A percentile compares a stretch with the other conserved stretches of the same genome.
These are phyloP conservation scores for Begonia masoniana DNA, from an alignment of 306 rosid genomes.

Conservation along the genomic window DNA sequence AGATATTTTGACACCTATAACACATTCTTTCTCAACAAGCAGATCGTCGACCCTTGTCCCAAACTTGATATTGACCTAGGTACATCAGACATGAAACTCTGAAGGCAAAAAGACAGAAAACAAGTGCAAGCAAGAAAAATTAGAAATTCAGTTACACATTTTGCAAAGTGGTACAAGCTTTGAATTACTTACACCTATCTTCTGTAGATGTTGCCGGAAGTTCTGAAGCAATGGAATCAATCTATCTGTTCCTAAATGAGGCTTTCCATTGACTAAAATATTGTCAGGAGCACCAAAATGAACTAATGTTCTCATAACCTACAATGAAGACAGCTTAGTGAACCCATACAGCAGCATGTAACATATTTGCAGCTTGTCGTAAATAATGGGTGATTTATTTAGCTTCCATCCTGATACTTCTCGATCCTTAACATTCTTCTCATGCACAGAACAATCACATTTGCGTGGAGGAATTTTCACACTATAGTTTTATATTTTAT, in stretches of 20 bases:
- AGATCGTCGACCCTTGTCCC: slow-evolving; percentile 90
- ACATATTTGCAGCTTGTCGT: neutral
- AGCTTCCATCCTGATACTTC: neutral
- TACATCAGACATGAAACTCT: slow-evolving; percentile 13
- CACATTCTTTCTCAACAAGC: slow-evolving; percentile 39
- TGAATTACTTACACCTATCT: slow-evolving; percentile 64
- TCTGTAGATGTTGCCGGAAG: slow-evolving; percentile 68
- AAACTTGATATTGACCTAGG: slow-evolving; percentile 75
- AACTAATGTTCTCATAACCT: slow-evolving; percentile 90
- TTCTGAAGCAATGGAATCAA: slow-evolving; percentile 89
- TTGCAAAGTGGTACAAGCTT: no score
- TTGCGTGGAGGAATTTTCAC: no score
- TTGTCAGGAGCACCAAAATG: slow-evolving; percentile 84
- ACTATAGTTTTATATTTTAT: no score
- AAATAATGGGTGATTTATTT: neutral
- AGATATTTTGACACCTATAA: slow-evolving; percentile 54
- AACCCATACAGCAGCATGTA: no score
- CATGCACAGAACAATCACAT: no score
- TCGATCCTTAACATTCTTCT: no score
- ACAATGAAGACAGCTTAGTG: slow-evolving; percentile 13
- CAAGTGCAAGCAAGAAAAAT: slow-evolving; percentile 12
- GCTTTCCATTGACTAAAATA: slow-evolving; percentile 78
- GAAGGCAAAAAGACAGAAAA: slow-evolving; percentile 8
- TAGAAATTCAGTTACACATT: no score
- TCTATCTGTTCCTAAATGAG: slow-evolving; percentile 93